These are phyloP conservation scores for Sclerotinia spermophila DNA, from an alignment of 2,329 filamentous ascomycete genomes.

Conservation along the genomic window DNA sequence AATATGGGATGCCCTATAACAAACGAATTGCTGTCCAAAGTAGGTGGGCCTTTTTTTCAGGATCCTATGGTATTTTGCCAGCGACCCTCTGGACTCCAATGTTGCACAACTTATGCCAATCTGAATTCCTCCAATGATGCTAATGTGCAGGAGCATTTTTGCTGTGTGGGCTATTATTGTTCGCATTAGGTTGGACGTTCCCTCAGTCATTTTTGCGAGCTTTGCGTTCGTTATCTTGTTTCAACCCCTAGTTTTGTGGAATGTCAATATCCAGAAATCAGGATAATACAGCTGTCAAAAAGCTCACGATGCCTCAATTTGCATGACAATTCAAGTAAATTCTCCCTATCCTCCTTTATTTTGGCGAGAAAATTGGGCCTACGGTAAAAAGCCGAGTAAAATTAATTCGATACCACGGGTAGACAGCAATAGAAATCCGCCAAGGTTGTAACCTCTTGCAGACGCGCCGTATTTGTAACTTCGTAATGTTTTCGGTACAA, in stretches of 20 bases:
- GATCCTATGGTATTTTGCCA: background rate
- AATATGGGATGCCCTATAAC: too few relatives aligned
- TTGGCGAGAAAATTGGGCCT: background rate
- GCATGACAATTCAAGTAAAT: background rate
- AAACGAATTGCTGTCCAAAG: too few relatives aligned
- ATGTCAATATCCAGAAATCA: background rate
- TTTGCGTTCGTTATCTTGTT: background rate
- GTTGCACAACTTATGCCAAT: background rate
- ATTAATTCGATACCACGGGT: background rate
- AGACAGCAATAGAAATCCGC: background rate
- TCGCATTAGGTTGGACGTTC: background rate
- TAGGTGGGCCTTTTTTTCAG: too few relatives aligned
- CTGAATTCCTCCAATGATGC: too few relatives aligned
- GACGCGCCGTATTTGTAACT: background rate
- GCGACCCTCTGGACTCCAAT: background rate
- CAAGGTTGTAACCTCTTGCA: background rate
- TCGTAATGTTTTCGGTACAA: background rate
- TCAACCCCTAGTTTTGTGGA: accelerated
- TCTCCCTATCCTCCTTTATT: background rate
- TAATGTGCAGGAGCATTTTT: too few relatives aligned
- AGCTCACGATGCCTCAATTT: background rate
- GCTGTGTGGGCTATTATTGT: too few relatives aligned
- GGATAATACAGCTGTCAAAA: background rate
- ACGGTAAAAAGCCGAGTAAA: background rate
- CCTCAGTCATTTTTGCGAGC: background rate